These are phyloP conservation scores for Metschnikowia rubicola DNA, from an alignment of 805 yeast species.

Conservation along the genomic window DNA sequence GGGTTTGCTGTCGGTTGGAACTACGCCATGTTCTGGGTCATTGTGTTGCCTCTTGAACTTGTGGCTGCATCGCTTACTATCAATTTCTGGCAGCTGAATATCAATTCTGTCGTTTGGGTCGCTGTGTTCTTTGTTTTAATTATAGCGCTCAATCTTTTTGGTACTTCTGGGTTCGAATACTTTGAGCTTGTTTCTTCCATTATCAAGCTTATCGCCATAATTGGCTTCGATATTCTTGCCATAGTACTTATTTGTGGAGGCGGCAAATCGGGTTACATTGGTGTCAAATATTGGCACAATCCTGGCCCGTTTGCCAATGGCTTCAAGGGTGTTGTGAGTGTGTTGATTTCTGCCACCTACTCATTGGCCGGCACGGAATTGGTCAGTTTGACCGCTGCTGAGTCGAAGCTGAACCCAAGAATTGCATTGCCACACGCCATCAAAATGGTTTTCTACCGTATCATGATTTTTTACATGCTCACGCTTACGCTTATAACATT, in stretches of 20 bases:
- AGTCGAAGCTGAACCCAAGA: slow-evolving; percentile 35
- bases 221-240: slow-evolving; percentile 41
- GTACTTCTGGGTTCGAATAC: slow-evolving; percentile 37
- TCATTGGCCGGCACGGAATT: slow-evolving; percentile 43
- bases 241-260: slow-evolving; percentile 39
- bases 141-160: slow-evolving; percentile 31
- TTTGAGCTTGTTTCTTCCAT: slow-evolving; percentile 35
- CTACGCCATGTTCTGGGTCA: slow-evolving; percentile 43
- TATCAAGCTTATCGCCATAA: slow-evolving; percentile 36
- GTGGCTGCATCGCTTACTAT: slow-evolving; percentile 42
- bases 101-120: slow-evolving; percentile 42
- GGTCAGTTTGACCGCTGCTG: slow-evolving; percentile 38
- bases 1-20: slow-evolving; percentile 47
- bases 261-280: slow-evolving; percentile 37
- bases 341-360: slow-evolving; percentile 39
- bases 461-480: slow-evolving; percentile 37
- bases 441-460: slow-evolving; percentile 42
- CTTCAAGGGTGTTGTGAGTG: slow-evolving; percentile 37
- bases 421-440: slow-evolving; percentile 39
- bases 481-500: slow-evolving; percentile 40
- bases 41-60: slow-evolving; percentile 40
- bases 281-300: slow-evolving; percentile 35
- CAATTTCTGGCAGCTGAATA: slow-evolving; percentile 36
- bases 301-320: slow-evolving; percentile 37
- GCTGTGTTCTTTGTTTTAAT: slow-evolving; percentile 38